Base-by-base conservation (phyloP, 164 flowering plant species). In the Pachysandra terminalis region DNA sequence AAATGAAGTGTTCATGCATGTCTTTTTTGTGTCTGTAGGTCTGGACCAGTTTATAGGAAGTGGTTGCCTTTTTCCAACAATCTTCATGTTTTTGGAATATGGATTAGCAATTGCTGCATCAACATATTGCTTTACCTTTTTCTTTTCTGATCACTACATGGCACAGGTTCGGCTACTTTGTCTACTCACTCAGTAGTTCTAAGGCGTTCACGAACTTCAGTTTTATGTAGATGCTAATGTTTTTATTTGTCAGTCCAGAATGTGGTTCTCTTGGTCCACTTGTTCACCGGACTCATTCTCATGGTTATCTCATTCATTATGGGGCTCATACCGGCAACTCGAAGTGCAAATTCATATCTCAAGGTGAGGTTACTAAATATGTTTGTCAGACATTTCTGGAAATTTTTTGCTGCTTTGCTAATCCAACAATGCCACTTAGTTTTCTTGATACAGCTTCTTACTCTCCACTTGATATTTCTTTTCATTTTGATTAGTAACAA, bases 281-380 rank as follows among this genome's bases (percentile, higher is more conserved):
- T 95, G 59, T 88, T 95, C 75, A 81, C 89, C 55, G 99, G 99
- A 21, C 90, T 95, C 26, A 76, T 95, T 73, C 96, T 95, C 57
- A 95, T 95, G 99, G 94, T 85, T 62, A 80, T 95, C 71, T 95
- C 99, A 64, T 95, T 95, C 71, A 82, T 95, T 63, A 92, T 95
- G 99, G 99, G 98, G 64, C 80, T 92, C 54, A 81, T 95, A 35
- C 61, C 66, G 53, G 66, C 97, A 65, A 90, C 97, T 53, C 74
- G 80, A 59, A 78, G 77, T 69, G 80, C 81, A 64, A 95, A 95
- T 81, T 81, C 87, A 63, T 70, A 82, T 75, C 91, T 95, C 3
- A 95, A 95, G 98, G 98, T 95, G 40, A 37, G 81, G 56, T 32
- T 54, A 54, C 40, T 59, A 41, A 24, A 23, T 13, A 65, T 22